These are phyloP conservation scores for Suillus occidentalis DNA, from an alignment of 768 basidiomycete species.

Conservation along the genomic window DNA sequence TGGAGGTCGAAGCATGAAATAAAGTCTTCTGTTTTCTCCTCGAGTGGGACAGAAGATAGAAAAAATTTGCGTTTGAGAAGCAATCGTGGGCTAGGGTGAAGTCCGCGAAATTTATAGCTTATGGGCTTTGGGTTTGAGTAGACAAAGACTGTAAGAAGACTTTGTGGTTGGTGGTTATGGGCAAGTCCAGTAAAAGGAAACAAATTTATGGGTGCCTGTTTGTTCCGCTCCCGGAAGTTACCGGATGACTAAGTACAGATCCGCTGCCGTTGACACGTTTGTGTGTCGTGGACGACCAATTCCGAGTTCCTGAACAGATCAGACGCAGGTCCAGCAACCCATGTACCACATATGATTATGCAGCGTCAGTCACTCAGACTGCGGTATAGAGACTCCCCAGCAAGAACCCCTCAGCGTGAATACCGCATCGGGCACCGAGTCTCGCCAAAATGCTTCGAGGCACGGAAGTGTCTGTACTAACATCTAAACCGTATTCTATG, in stretches of 20 bases:
- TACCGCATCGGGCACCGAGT: neutral
- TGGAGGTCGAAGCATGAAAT: conserved; percentile 92
- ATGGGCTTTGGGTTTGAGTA: conserved; percentile 5
- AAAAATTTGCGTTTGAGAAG: conserved; percentile 18
- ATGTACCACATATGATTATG: too few relatives aligned
- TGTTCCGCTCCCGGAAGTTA: conserved; percentile 23
- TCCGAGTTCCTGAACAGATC: too few relatives aligned
- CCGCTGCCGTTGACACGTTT: neutral
- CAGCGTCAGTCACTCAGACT: neutral
- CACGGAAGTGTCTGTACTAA: neutral
- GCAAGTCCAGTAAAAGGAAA: conserved; percentile 4
- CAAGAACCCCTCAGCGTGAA: neutral
- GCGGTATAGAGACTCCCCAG: too few relatives aligned
- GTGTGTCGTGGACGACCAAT: too few relatives aligned
- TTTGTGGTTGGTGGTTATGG: conserved; percentile 6
- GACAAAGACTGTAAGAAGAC: neutral
- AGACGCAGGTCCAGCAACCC: too few relatives aligned
- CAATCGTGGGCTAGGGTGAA: conserved; percentile 26
- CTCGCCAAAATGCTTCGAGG: neutral
- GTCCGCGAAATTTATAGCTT: conserved; percentile 6
- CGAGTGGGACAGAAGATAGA: conserved; percentile 33
- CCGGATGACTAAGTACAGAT: neutral
- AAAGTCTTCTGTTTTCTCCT: conserved; percentile 34
- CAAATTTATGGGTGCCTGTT: conserved; percentile 31
- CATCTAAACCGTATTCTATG: neutral